Evolutionary conservation across 2,329 filamentous ascomycete genomes (phyloP), one percentile per base, ranked within the genome.

Genomic region (Ophiocordyceps sinensis): DNA sequence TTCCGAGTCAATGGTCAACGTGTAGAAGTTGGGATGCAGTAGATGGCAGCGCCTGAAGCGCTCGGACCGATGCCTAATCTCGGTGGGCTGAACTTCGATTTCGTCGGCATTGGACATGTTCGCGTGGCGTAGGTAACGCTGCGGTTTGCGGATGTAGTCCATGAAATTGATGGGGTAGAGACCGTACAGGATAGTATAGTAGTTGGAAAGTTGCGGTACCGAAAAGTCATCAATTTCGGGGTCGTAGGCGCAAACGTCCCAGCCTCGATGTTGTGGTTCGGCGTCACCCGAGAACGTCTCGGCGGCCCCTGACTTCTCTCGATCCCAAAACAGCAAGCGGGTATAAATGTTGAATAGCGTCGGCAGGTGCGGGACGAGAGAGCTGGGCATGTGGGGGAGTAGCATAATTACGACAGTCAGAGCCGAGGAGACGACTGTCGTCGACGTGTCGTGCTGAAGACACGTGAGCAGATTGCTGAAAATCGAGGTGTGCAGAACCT

Each of bases 81-180:
- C 78, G 4, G 78, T 78, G 28, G 85, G 82, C 49, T 89, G 81
- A 3, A 89, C 71, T 52, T 88, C 82, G 36, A 89, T 73, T 41
- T 85, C 80, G 47, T 87, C 80, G 1, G 78, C 73, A 38, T 79
- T 76, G 5, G 74, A 69, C 28, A 78, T 81, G 47, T 85, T 76
- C 34, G 81, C 76, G 51, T 82, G 79, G 37, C 85, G 79, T 10
- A 91, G 65, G 53, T 83, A 89, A 47, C 81, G 76, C 49, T 86
- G 77, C 3, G 85, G 84, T 53, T 89, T 89, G 43, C 84, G 75
- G 46, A 91, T 82, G 54, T 89, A 91, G 58, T 81, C 82, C 75
- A 86, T 82, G 50, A 91, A 86, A 55, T 89, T 89, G 53, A 89
- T 75, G 2, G 85, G 85, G 47, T 89, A 91, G 5, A 91, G 63